Base-by-base conservation (phyloP, 768 basidiomycete genomes). In the Boletus eberwhitei region DNA sequence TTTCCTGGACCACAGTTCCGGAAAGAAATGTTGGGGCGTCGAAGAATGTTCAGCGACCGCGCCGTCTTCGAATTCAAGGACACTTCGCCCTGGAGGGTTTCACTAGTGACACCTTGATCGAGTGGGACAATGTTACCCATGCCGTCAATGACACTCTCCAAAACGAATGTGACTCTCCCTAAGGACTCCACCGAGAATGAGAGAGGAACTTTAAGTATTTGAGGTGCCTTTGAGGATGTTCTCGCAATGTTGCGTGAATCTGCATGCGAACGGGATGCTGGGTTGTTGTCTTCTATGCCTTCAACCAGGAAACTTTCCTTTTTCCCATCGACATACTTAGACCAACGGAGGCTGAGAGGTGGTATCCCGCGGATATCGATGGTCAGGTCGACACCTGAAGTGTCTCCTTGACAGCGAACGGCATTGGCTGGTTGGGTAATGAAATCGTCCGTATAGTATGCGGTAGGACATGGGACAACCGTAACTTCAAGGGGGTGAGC, bases 61-160 rank as follows among this genome's bases (percentile, higher is more conserved):
- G 76, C 79, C 1, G 75, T 80, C 48, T 77, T 77, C 8, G 77
- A 74, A 55, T 79, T 76, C 38, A 69, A 65, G 8, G 72, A 64
- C 37, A 32, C 55, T 31, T 65, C 66, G 39, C 60, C 63, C 16
- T 64, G 57, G 44, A 59, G 50, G 22, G 32, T n/a, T 17, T 59
- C 64, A 24, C 53, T 53, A 29, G 59, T 52, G n/a, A 64, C 53
- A 22, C 71, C 77, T 49, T 67, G 71, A 32, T 70, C 72, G 32
- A 80, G 75, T 29, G 68, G 75, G n/a, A 90, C 76, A 12, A 81
- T 66, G 64, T 98, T 97, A 16, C 91, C 92, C 48, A 88, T 74
- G 14, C 85, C 82, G 63, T 97, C 95, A n/a, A 81, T 80, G 24
- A 98, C 81, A 61, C 86, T 85, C 63, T 95, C 88, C 24, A 97